Percentiles rank a stretch among this genome's conserved stretches.
Conservation (phyloP, 1,139 yeast species). For the Zygosaccharomyces sapae region DNA sequence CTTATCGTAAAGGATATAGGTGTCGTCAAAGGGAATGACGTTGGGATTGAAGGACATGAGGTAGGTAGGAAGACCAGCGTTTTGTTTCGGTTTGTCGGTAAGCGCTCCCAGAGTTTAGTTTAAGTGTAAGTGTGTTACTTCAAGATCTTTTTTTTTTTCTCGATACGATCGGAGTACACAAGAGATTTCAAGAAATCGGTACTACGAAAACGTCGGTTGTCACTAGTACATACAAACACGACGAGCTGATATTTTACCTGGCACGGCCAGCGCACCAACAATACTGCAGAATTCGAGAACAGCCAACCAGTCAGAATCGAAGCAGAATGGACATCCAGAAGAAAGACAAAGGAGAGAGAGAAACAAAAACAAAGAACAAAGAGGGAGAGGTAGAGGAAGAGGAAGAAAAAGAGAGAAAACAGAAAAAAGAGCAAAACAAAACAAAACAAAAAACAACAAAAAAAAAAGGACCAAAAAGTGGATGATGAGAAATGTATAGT, state of each 20-base stretch:
- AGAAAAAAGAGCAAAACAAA: constrained; percentile 11
- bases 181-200: background rate
- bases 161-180: background rate
- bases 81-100: background rate
- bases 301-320: constrained; percentile 8
- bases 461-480: constrained; percentile 13
- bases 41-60: constrained; percentile 18
- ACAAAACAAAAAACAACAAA: constrained; percentile 11
- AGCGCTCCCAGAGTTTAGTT: background rate
- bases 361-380: constrained; percentile 10
- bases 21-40: constrained; percentile 47
- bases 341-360: constrained; percentile 13
- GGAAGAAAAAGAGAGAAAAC: constrained; percentile 1
- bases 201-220: background rate
- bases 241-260: background rate
- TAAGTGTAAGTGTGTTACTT: background rate
- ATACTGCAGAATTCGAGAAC: background rate
- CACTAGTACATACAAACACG: background rate
- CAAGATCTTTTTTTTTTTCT: background rate
- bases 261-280: constrained; percentile 12
- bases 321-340: constrained; percentile 6
- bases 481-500: constrained; percentile 13
- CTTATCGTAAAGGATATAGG: constrained; percentile 77
- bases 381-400: no score
- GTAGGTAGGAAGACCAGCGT: no score